Evolutionary conservation across 805 yeast species (phyloP), one percentile per base, ranked within the genome.

Genomic region (Kuraishia ogatae): DNA sequence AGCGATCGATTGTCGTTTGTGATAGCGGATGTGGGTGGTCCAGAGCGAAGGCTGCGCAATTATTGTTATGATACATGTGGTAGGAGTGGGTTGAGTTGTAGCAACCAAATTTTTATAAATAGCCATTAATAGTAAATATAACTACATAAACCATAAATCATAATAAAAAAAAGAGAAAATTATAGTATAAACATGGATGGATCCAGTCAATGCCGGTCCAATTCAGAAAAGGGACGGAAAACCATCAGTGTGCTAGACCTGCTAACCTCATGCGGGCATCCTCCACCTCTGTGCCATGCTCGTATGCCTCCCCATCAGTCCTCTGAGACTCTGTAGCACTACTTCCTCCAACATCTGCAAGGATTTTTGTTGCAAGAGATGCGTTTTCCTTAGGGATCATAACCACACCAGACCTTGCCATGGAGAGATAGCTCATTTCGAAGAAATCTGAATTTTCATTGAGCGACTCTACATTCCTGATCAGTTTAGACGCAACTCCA

Each of bases 331-430:
- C 29, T 26, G 15, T 35, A 3, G 43, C 3, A 11, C 43, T 17
- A 35, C 43, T 35, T 35, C 43, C 43, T 35, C 43, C 43, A 11
- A 7, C 50, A 47, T 47, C 50, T 5, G 23, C 26, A 4, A 49
- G 51, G 2, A 49, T 19, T 17, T 24, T 22, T 24, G 51, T n/a
- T 10, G 51, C 53, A 43, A 52, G 46, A 7, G 24, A 10, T 13
- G 75, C 60, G 55, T 78, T 73, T 56, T 80, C 84, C 53, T 73
- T 76, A 1, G 86, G 83, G 1, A 84, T 75, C 74, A 84, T 72
- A 4, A 84, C 81, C 11, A 84, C 72, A 2, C 82, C 86, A 1
- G 85, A 76, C 54, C 75, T 67, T 8, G 85, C 87, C 70, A 85
- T 79, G 22, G 85, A 80, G 21, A 84, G 66, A 59, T 83, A 84